Evolutionary conservation across 192 early-diverging fungal genomes (phyloP).

Genomic region (Chytriomyces hyalinus): DNA sequence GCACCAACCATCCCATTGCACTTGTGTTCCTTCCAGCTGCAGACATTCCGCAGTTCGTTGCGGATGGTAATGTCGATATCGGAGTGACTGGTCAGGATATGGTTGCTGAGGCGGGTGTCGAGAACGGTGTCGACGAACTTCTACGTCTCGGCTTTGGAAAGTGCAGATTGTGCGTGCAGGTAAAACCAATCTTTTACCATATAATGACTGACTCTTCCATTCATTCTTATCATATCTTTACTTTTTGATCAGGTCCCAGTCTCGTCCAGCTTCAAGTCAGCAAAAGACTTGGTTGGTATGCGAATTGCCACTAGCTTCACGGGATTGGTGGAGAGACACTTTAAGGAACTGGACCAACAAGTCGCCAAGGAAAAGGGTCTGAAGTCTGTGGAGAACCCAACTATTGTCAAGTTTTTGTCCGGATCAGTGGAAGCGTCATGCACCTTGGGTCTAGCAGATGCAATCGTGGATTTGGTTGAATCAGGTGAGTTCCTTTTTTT

Average conservation of each 20-base stretch:
- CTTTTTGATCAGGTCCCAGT: constrained; percentile 63
- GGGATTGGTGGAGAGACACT: constrained; percentile 69
- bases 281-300: constrained; percentile 84
- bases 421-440: constrained; percentile 97
- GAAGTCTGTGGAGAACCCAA: constrained; percentile 48
- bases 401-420: constrained; percentile 83
- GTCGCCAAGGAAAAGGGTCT: constrained; percentile 29
- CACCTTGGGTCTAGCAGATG: constrained; percentile 94
- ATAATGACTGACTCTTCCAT: too few species aligned
- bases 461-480: constrained; percentile 73
- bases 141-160: constrained; percentile 83
- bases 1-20: constrained; percentile 90
- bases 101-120: constrained; percentile 75
- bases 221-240: too few species aligned
- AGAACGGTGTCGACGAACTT: constrained; percentile 63
- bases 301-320: constrained; percentile 94
- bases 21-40: constrained; percentile 94
- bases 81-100: constrained; percentile 88
- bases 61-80: constrained; percentile 92
- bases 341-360: constrained; percentile 76
- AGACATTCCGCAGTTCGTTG: constrained; percentile 96
- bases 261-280: constrained; percentile 46
- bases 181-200: not conserved
- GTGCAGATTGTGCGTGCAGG: constrained; percentile 89
- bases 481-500: constrained; percentile 9